Evolutionary conservation across 75 land plant genomes (phyloP).

Genomic region (Pinus albicaulis): DNA sequence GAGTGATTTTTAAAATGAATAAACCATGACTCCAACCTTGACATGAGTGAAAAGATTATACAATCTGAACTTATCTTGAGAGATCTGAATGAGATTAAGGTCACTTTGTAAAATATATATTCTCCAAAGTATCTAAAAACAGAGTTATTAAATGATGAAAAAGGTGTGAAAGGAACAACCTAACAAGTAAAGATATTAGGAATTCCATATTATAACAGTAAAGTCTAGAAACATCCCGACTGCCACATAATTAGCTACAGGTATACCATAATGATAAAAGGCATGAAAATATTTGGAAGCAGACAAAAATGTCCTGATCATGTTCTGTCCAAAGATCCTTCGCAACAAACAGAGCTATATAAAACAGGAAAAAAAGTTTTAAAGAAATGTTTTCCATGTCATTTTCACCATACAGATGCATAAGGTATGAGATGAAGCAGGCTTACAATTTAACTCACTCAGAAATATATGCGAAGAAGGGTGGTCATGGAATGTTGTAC

Average conservation of each 20-base stretch:
- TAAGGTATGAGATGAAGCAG: neutral
- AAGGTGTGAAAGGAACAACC: neutral
- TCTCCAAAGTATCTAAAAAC: neutral
- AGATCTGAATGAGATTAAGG: neutral
- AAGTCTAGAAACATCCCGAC: neutral
- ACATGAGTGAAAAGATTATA: neutral
- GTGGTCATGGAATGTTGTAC: neutral
- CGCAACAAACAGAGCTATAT: neutral
- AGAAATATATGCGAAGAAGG: neutral
- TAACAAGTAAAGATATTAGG: neutral
- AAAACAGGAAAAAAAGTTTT: too few species aligned
- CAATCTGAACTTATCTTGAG: neutral
- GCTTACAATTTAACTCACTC: slow-evolving; percentile 6
- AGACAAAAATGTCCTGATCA: neutral
- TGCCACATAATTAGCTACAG: neutral
- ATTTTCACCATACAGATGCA: neutral
- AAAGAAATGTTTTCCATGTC: neutral
- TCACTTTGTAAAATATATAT: neutral
- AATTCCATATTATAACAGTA: neutral
- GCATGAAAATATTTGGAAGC: neutral
- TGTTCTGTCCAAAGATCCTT: neutral
- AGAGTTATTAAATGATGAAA: neutral
- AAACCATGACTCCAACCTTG: neutral
- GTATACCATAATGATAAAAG: slow-evolving; percentile 1
- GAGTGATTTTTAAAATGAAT: neutral